These are phyloP conservation scores for Chalciporus pseudorubinellus DNA, from an alignment of 768 basidiomycete genomes.

Conservation along the genomic window DNA sequence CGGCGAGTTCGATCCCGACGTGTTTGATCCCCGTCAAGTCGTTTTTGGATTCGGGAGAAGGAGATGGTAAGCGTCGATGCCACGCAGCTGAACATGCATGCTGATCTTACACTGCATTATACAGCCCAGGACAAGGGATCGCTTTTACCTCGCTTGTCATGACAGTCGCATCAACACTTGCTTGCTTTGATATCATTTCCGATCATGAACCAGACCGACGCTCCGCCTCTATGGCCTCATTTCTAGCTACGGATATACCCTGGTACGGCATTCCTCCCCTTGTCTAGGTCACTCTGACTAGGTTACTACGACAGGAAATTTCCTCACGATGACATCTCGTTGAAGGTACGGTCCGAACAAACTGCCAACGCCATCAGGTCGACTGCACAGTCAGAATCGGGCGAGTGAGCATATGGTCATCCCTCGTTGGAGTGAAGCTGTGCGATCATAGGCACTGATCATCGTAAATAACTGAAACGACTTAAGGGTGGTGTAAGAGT, in stretches of 20 bases:
- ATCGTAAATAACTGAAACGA: too few relatives aligned
- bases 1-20: background rate
- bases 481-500: too few relatives aligned
- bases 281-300: background rate
- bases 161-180: constrained; percentile 1
- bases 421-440: background rate
- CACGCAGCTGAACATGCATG: background rate
- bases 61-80: background rate
- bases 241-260: constrained; percentile 6
- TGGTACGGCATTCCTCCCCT: background rate
- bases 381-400: background rate
- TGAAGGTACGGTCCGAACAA: constrained; percentile 6
- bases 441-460: too few relatives aligned
- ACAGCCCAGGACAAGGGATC: constrained; percentile 4
- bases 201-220: background rate
- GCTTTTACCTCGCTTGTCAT: constrained; percentile 4
- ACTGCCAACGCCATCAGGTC: constrained; percentile 2
- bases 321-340: constrained; percentile 1
- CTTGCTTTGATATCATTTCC: constrained; percentile 1
- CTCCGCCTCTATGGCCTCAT: background rate
- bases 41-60: constrained; percentile 8
- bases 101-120: background rate
- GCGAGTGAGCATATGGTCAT: background rate
- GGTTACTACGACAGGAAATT: constrained; percentile 1
- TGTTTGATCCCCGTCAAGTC: constrained; percentile 6